Conservation (phyloP, 768 basidiomycete species). For the Collybia sp. region DNA sequence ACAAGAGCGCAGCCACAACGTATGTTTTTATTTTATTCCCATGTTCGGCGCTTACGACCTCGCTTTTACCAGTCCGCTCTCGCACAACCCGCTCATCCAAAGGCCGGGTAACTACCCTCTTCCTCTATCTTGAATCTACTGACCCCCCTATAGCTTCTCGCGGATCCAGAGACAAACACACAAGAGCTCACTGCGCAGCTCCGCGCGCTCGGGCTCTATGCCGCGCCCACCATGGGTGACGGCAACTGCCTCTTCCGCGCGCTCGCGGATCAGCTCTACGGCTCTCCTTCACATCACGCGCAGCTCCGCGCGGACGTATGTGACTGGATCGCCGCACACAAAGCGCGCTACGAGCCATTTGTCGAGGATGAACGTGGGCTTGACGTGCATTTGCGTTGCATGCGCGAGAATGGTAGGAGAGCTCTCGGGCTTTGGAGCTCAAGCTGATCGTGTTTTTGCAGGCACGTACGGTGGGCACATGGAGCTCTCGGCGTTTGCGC, state of each 20-base stretch:
- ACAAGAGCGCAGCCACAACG: constrained; percentile 9
- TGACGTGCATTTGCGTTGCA: constrained; percentile 66
- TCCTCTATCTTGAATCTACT: constrained; percentile 11
- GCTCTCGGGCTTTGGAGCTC: constrained; percentile 5
- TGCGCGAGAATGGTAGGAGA: constrained; percentile 69
- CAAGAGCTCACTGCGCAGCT: constrained; percentile 70
- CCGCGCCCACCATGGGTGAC: constrained; percentile 83
- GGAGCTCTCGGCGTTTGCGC: constrained; percentile 90
- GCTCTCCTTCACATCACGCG: constrained; percentile 64
- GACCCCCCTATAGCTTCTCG: constrained; percentile 33
- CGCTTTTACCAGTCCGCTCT: constrained; percentile 25
- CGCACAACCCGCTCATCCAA: constrained; percentile 34
- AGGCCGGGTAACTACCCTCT: constrained; percentile 31
- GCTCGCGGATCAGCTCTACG: constrained; percentile 82
- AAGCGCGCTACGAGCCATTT: constrained; percentile 77
- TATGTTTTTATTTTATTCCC: constrained; percentile 4
- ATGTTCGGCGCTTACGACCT: constrained; percentile 2
- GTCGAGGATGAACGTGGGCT: constrained; percentile 81
- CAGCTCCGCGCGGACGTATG: constrained; percentile 74
- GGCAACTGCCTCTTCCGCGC: constrained; percentile 95
- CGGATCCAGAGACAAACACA: constrained; percentile 62
- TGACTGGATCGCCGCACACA: constrained; percentile 71
- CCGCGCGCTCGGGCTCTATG: constrained; percentile 74
- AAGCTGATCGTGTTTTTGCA: constrained; percentile 17
- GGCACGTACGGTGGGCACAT: constrained; percentile 92